Evolutionary conservation across 2,329 filamentous ascomycete genomes (phyloP).

Genomic region (Colletotrichum shisoi): DNA sequence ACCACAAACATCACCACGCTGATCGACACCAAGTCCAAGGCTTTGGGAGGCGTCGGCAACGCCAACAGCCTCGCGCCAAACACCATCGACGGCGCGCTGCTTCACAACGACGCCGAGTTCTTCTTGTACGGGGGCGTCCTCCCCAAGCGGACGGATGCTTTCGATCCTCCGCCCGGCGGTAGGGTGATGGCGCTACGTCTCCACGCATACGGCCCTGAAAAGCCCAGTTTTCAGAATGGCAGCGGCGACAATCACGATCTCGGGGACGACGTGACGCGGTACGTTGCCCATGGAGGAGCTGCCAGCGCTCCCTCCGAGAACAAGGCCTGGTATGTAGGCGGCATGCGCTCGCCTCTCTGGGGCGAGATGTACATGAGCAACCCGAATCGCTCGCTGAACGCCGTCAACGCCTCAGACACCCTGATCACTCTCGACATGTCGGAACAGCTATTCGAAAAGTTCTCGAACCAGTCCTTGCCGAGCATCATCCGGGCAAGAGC

Average conservation of each 20-base stretch:
- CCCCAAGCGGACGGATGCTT: constrained; percentile 47
- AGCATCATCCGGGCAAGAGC: constrained; percentile 61
- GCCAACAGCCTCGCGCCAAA: constrained; percentile 63
- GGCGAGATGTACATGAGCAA: constrained; percentile 57
- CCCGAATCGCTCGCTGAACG: constrained; percentile 49
- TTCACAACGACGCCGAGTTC: constrained; percentile 70
- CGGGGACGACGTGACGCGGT: constrained; percentile 61
- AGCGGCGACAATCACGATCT: constrained; percentile 53
- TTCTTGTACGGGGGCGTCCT: constrained; percentile 69
- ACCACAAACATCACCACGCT: constrained; percentile 62
- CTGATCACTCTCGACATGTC: constrained; percentile 70
- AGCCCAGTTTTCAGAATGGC: constrained; percentile 41
- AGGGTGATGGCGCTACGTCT: constrained; percentile 60
- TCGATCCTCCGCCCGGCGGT: constrained; percentile 52
- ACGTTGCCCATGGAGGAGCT: constrained; percentile 70
- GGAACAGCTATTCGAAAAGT: constrained; percentile 58
- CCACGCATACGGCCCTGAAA: constrained; percentile 60
- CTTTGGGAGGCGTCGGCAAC: constrained; percentile 55
- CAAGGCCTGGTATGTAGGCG: constrained; percentile 75
- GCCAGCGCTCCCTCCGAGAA: constrained; percentile 74
- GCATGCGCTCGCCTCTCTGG: constrained; percentile 60
- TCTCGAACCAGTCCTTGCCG: constrained; percentile 66
- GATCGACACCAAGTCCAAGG: constrained; percentile 59
- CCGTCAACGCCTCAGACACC: constrained; percentile 58
- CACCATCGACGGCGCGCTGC: constrained; percentile 69